Evolutionary conservation across 768 basidiomycete genomes (phyloP).

Genomic region (Lactarius evosmus): DNA sequence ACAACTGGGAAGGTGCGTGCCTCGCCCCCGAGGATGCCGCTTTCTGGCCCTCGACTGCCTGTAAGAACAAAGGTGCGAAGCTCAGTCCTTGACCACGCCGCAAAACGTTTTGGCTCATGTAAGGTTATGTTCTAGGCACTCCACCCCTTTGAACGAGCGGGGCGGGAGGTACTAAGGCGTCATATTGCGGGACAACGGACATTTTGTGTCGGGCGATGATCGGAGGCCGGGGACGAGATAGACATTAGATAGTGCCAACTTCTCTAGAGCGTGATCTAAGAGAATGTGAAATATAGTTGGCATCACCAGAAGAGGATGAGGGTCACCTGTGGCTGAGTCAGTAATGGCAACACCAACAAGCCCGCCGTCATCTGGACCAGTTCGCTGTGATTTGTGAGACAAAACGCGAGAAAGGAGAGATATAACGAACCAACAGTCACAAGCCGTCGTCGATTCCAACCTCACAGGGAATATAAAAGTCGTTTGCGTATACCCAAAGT

Average conservation of each 20-base stretch:
- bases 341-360: too few relatives aligned
- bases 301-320: background rate
- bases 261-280: background rate
- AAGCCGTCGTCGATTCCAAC: background rate
- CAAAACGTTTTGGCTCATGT: background rate
- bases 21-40: conserved; percentile 46
- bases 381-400: too few relatives aligned
- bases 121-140: background rate
- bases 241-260: background rate
- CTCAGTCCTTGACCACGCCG: background rate
- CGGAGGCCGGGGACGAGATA: background rate
- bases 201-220: background rate
- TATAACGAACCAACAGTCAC: background rate
- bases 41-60: conserved; percentile 52
- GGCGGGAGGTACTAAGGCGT: background rate
- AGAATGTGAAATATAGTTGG: background rate
- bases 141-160: conserved; percentile 3
- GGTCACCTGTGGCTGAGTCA: too few relatives aligned
- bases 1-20: conserved; percentile 50
- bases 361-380: too few relatives aligned
- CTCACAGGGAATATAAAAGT: background rate
- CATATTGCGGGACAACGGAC: background rate
- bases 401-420: background rate
- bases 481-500: background rate
- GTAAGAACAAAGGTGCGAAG: conserved; percentile 50